Evolutionary conservation across 1,139 yeast genomes (phyloP), one percentile per base, ranked within the genome.

Genomic region (Torulaspora pretoriensis): DNA sequence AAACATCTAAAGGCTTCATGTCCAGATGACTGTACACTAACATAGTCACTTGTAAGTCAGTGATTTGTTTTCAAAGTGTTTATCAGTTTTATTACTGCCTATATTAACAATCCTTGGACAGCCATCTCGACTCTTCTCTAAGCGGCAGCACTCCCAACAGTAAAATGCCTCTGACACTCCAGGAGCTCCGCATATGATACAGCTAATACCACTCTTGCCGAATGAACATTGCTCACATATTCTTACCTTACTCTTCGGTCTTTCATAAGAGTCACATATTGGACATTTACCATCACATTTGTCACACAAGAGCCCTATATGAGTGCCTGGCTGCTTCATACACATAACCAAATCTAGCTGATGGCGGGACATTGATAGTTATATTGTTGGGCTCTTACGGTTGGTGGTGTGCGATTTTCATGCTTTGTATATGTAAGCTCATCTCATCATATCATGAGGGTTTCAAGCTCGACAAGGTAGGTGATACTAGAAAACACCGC

Each of bases 231-330:
- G 94, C 48, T 84, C 89, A 65, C 98, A 90, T 25, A 88, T 75
- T 50, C 85, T 72, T 2, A 81, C 97, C 46, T 72, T 67, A n/a
- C 80, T 72, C 6, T 78, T 75, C 1, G 95, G 90, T 49, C 85
- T 80, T 9, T 88, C 96, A 53, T 75, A 78, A 1, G 96, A 85
- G 61, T 89, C 97, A 65, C 98, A 90, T 1, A 80, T 72, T 2
- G 97, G 97, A 60, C 98, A 90, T 52, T 82, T 74, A 1, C 97
- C 97, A 60, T 90, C 97, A 64, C 98, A 90, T 63, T 77, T 84
- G 31, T 78, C 80, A 60, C 98, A 90, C 7, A 90, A 72, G 46
- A 73, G 68, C 0, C 96, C 97, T 5, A 78, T 64, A 26, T 70
- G 66, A 0, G 80, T 75, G 1, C 97, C 97, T 1, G 96, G 89